Conservation (phyloP, 305 asterid species). For the Withania somnifera region DNA sequence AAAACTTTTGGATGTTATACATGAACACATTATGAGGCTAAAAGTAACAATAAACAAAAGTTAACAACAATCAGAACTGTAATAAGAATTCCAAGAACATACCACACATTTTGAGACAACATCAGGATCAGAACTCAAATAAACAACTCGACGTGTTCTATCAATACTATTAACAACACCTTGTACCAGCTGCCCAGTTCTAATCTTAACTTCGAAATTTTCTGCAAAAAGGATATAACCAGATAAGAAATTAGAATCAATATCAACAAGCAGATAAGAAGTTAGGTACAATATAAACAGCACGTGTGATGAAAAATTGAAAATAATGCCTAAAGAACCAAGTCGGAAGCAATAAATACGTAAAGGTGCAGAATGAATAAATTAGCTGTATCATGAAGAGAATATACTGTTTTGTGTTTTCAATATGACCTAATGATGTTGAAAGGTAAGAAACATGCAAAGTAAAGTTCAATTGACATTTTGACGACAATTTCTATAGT, state of each 20-base stretch:
- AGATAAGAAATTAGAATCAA: neutral
- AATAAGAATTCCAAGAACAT: constrained; percentile 18
- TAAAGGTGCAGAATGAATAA: neutral
- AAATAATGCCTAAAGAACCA: neutral
- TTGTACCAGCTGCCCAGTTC: constrained; percentile 59
- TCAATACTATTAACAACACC: constrained; percentile 76
- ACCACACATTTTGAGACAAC: constrained; percentile 69
- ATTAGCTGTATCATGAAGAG: neutral
- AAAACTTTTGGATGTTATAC: constrained; percentile 2
- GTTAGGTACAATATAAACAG: neutral
- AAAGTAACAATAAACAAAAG: constrained; percentile 3
- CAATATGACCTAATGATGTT: neutral
- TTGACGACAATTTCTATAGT: neutral
- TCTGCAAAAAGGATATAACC: constrained; percentile 28
- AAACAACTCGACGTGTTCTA: constrained; percentile 63
- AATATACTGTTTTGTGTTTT: neutral
- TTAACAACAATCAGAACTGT: neutral
- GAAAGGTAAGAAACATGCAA: neutral
- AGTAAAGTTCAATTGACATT: neutral
- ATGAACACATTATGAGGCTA: neutral
- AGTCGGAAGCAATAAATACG: neutral
- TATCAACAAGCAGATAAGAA: neutral
- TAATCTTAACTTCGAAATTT: constrained; percentile 26
- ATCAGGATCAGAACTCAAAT: constrained; percentile 61
- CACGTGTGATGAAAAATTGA: neutral